Base-by-base conservation (phyloP, 352 stramenopile species). In the Thalassiosira exigua region DNA sequence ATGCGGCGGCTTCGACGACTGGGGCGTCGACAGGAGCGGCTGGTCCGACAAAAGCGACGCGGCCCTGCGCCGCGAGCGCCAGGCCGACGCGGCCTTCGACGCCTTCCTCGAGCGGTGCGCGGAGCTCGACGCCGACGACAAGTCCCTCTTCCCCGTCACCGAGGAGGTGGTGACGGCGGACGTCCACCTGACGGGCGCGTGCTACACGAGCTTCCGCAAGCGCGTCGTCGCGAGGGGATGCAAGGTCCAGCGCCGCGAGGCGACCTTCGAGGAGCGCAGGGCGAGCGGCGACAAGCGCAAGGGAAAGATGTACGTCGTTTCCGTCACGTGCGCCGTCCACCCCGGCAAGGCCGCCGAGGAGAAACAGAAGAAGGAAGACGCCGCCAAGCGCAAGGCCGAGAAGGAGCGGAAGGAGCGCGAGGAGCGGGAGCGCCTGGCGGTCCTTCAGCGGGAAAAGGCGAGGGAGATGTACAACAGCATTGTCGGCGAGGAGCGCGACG, bases 121-220 rank as follows among this genome's bases (percentile, higher is more conserved):
- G 9, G 1, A 21, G 14, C 48, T 56, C 48, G 48, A 56, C 48
- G 4, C 17, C 21, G 30, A 27, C n/a, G 48, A 54, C 17, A 56
- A 56, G 2, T 56, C 48, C 30, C 27, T 56, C 48, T 56, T 56
- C n/a, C 48, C 48, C 48, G 7, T 56, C 17, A 56, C 48, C n/a
- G 48, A 56, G 30, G 48, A 56, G 12, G 48, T 56, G 2, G 48
- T 56, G 9, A 26, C 27, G 3, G 48, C 48, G 3, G n/a, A 26
- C 17, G 19, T 14, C 4, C 48, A 56, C 30, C 30, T 56, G 48
- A 56, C 48, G 14, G 48, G 30, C 5, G 48, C 48, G 7, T 56
- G 48, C 17, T 56, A 26, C 21, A 56, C 27, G 4, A 24, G 21
- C 30, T 56, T 56, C n/a, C 48, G 48, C 5, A 56, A 56, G 48